Evolutionary conservation across 129 eudicot genomes (phyloP).

Genomic region (Heracleum sosnowskyi): DNA sequence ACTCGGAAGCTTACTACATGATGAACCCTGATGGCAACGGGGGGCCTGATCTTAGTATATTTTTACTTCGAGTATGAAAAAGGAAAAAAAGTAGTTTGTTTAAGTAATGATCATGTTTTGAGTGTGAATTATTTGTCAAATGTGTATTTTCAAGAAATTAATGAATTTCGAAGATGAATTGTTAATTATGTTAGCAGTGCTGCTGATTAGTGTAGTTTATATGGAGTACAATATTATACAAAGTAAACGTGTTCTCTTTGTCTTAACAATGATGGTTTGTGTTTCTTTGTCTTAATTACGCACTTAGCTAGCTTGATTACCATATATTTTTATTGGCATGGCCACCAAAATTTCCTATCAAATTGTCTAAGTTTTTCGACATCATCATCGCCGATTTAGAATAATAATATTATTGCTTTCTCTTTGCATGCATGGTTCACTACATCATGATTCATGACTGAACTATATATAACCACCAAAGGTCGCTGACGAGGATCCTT

Average conservation of each 20-base stretch:
- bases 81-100: background rate
- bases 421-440: background rate
- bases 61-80: constrained; percentile 52
- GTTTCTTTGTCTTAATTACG: background rate
- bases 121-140: background rate
- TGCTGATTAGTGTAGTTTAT: no score
- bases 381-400: background rate
- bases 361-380: background rate
- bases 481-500: background rate
- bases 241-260: background rate
- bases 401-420: background rate
- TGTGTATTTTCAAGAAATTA: background rate
- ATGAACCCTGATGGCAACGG: constrained; percentile 86
- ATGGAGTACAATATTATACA: background rate
- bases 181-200: no score
- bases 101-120: background rate
- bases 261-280: background rate
- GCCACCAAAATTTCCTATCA: background rate
- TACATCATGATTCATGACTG: background rate
- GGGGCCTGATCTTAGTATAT: constrained; percentile 86
- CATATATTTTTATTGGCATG: background rate
- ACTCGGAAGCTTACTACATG: constrained; percentile 96
- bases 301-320: background rate
- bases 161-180: background rate
- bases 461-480: background rate